Conservation (phyloP, 2,329 filamentous ascomycete genomes). For the Neonectria punicea region DNA sequence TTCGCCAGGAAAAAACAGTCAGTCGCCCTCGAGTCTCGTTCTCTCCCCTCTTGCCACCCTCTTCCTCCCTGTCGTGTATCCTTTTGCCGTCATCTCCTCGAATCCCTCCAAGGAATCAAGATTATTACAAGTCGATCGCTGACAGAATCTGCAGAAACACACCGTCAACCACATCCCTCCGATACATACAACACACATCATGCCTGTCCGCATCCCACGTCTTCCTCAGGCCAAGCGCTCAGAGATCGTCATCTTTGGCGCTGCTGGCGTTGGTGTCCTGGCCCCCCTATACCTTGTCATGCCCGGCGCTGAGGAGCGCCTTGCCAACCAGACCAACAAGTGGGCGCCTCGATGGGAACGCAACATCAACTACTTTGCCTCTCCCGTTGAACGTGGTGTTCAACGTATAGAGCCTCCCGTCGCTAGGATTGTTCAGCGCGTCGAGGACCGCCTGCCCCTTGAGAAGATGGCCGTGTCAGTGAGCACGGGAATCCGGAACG, state of each 20-base stretch:
- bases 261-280: constrained; percentile 64
- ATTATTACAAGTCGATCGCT: not conserved
- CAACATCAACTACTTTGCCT: constrained; percentile 64
- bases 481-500: constrained; percentile 58
- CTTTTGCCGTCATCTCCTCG: not conserved
- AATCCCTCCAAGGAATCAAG: not conserved
- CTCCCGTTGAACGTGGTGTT: constrained; percentile 58
- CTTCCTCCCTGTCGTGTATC: not conserved
- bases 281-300: constrained; percentile 68
- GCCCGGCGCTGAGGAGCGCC: constrained; percentile 64
- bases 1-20: constrained; percentile 17
- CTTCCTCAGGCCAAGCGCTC: constrained; percentile 60
- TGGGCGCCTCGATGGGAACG: constrained; percentile 71
- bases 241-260: constrained; percentile 64
- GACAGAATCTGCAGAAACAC: constrained; percentile 12
- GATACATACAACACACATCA: constrained; percentile 46
- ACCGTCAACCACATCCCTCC: not conserved
- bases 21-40: constrained; percentile 3
- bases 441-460: constrained; percentile 60
- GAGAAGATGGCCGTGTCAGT: constrained; percentile 61
- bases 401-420: constrained; percentile 61
- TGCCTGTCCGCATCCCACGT: constrained; percentile 59
- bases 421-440: constrained; percentile 55
- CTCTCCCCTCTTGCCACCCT: not conserved
- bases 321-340: constrained; percentile 64